phyloP scores from a whole-genome alignment of 202 grass and related monocot genomes.

The Hordeum pubiflorum region DNA sequence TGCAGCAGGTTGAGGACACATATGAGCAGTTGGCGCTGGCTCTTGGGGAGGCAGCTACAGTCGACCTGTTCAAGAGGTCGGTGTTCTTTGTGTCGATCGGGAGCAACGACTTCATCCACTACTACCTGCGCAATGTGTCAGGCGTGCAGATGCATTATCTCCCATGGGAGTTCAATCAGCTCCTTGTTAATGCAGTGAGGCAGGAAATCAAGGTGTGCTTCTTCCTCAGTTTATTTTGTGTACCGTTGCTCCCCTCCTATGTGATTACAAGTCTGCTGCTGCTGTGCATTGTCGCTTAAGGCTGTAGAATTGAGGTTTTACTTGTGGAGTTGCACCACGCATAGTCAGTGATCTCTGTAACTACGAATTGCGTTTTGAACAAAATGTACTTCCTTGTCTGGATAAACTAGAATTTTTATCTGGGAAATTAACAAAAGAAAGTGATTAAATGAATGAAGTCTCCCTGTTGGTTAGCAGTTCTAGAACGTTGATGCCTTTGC shows the following conservation, averaged over 20 bases:
- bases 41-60: conserved; percentile 50
- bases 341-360: not conserved
- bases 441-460: not conserved
- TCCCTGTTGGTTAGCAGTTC: not conserved
- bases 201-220: conserved; percentile 50
- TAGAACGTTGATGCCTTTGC: not conserved
- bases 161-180: conserved; percentile 74
- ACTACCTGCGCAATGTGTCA: conserved; percentile 58
- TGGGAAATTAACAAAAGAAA: conserved; percentile 1
- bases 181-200: conserved; percentile 53
- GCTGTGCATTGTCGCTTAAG: not conserved
- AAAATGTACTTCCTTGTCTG: not conserved
- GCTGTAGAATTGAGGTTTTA: not conserved
- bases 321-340: not conserved
- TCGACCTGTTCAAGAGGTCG: conserved; percentile 47
- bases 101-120: conserved; percentile 81
- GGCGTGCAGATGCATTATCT: conserved; percentile 54
- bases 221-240: not conserved
- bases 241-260: not conserved
- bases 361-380: not conserved
- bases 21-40: conserved; percentile 46
- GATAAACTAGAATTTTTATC: not conserved
- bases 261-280: not conserved
- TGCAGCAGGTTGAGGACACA: conserved; percentile 70
- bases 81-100: conserved; percentile 74